Base-by-base conservation (phyloP, 805 yeast species). In the Metschnikowia bowlesiae region DNA sequence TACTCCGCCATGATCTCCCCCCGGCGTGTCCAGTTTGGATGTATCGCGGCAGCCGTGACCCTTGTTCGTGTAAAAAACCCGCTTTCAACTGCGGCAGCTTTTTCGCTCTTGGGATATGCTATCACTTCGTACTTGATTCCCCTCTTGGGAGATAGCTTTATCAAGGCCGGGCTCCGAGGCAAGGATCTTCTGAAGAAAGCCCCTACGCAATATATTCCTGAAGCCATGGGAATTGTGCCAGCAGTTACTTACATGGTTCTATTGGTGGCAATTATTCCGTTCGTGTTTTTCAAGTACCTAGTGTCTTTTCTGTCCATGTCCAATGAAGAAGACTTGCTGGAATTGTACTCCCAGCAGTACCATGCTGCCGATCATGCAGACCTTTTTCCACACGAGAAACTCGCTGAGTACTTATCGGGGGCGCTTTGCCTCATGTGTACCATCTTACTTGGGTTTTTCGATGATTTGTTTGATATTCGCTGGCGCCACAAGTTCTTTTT, bases 401-500 rank as follows among this genome's bases (percentile, higher is more conserved):
- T 94, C 47, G 85, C 96, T 0, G 95, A 89, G 56, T 94, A 85
- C 66, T 75, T 94, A 56, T 83, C 96, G 60, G 95, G 95, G 4
- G 74, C 92, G 8, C 69, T 94, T 52, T 89, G 96, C 53, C 69
- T 94, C 44, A 89, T 89, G 68, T 81, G 89, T 56, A 91, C 94
- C 65, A 77, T 90, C 13, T 71, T 94, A 39, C 73, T 94, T 40
- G 99, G 99, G 0, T 76, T 94, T 31, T 86, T 95, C 44, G 99
- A 94, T 67, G 99, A 94, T 71, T 75, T 94, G 60, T 94, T 94
- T 63, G 99, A 94, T 67, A 83, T 94, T 55, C 79, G 96, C 59
- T 94, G 99, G 99, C 78, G 99, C 63, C 96, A 94, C 71, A 94
- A 94, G 74, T 89, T 94, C 70, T 89, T 94, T 61, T 65, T 94